Conservation (phyloP, 352 stramenopile species). For the Globisporangium yorkense region DNA sequence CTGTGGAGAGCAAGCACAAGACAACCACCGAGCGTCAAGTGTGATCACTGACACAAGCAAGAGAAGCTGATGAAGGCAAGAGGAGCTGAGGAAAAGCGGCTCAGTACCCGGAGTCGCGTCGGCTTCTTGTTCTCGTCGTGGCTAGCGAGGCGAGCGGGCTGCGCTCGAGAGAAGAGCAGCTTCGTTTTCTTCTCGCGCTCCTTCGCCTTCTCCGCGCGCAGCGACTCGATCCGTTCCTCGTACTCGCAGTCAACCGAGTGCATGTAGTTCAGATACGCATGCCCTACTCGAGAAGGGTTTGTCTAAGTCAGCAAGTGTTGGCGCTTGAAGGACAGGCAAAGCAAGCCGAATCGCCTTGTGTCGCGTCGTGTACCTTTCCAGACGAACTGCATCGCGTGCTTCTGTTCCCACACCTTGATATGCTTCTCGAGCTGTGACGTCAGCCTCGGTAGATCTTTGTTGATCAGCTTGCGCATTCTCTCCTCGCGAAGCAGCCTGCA, state of each 20-base stretch:
- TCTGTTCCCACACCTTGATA: slow-evolving; percentile 33
- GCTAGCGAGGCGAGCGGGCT: background rate
- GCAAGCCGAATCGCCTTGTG: background rate
- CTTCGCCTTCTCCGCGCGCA: slow-evolving; percentile 10
- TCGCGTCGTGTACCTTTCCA: slow-evolving; percentile 25
- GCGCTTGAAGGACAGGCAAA: background rate
- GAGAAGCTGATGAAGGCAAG: no score
- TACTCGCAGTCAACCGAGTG: slow-evolving; percentile 13
- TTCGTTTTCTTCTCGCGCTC: slow-evolving; percentile 10
- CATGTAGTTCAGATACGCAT: slow-evolving; percentile 33
- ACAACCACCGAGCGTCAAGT: background rate
- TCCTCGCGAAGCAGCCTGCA: slow-evolving; percentile 25
- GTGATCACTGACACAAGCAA: background rate
- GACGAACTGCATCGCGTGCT: slow-evolving; percentile 23
- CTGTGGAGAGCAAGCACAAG: background rate
- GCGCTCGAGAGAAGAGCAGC: background rate
- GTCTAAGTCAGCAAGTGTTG: background rate
- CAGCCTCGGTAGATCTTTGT: slow-evolving; percentile 33
- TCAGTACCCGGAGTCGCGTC: slow-evolving; percentile 9
- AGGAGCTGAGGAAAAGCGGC: background rate
- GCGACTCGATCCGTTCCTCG: slow-evolving; percentile 4
- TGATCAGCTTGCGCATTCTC: slow-evolving; percentile 28
- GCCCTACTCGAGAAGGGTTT: slow-evolving; percentile 8
- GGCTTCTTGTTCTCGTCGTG: slow-evolving; percentile 6
- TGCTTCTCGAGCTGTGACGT: slow-evolving; percentile 29